These are phyloP conservation scores for Chloris gayana DNA, from an alignment of 176 grass and related monocot genomes.

Conservation along the genomic window DNA sequence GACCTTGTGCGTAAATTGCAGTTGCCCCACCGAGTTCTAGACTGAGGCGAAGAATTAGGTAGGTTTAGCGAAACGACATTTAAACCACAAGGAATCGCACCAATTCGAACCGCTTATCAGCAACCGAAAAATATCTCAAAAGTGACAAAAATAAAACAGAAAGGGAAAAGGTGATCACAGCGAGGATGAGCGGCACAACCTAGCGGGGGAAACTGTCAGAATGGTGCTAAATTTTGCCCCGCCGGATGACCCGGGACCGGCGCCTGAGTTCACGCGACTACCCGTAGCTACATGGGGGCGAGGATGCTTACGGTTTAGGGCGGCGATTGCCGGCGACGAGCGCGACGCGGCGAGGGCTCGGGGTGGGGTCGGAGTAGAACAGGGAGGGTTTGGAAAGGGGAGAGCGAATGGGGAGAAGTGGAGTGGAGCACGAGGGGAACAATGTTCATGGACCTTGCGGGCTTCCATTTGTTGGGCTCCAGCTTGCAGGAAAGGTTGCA, in stretches of 20 bases:
- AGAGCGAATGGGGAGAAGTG: not conserved
- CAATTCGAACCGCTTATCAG: not conserved
- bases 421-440: no score
- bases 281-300: not conserved
- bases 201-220: conserved; percentile 5
- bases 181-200: not conserved
- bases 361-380: not conserved
- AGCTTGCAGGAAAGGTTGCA: not conserved
- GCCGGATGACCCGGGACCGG: not conserved
- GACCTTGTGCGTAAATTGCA: not conserved
- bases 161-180: conserved; percentile 2
- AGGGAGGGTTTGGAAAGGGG: not conserved
- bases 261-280: not conserved
- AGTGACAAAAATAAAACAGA: not conserved
- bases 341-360: conserved; percentile 1
- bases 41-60: conserved; percentile 4
- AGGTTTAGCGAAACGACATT: not conserved
- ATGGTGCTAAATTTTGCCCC: not conserved
- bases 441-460: not conserved
- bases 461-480: not conserved
- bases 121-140: not conserved
- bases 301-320: conserved; percentile 1
- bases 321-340: conserved; percentile 14
- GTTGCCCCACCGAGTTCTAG: not conserved
- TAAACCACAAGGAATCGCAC: not conserved